A percentile compares a stretch with the other conserved stretches of the same genome.
These are phyloP conservation scores for Simplicillium aogashimaense DNA, from an alignment of 2,329 filamentous ascomycete genomes.

Conservation along the genomic window DNA sequence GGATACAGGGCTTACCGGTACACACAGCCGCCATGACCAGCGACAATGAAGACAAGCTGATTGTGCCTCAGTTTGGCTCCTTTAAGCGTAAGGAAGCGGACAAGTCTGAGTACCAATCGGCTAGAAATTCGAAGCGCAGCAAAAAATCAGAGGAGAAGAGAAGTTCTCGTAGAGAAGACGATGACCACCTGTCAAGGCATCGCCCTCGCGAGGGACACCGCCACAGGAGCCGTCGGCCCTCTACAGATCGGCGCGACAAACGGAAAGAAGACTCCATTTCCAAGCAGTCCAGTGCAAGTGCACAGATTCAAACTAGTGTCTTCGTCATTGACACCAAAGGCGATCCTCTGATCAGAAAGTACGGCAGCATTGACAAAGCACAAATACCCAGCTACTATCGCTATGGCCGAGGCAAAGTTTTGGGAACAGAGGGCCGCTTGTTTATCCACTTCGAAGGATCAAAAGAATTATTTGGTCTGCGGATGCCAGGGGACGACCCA, in stretches of 20 bases:
- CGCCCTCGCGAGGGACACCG: background rate
- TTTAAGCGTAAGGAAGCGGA: slow-evolving; percentile 44
- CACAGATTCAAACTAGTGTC: slow-evolving; percentile 3
- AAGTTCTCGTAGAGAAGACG: slow-evolving; percentile 4
- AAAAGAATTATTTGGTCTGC: slow-evolving; percentile 43
- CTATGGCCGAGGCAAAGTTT: slow-evolving; percentile 55
- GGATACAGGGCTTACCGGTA: background rate
- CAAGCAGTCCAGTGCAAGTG: background rate
- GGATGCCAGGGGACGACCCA: slow-evolving; percentile 30
- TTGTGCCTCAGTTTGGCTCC: slow-evolving; percentile 63
- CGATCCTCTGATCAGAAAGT: slow-evolving; percentile 65
- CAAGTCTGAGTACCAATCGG: background rate
- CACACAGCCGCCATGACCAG: slow-evolving; percentile 14
- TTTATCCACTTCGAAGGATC: slow-evolving; percentile 58
- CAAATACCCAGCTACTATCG: slow-evolving; percentile 63
- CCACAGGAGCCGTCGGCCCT: background rate
- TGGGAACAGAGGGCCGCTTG: slow-evolving; percentile 53
- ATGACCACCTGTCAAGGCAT: background rate
- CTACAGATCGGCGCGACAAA: background rate
- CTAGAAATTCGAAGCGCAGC: background rate
- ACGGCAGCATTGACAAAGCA: slow-evolving; percentile 64
- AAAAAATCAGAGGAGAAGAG: background rate
- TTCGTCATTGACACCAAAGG: slow-evolving; percentile 66
- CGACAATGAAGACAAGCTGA: slow-evolving; percentile 13
- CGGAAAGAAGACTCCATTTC: too few species aligned